Evolutionary conservation across 148 eudicot species (phyloP), one percentile per base, ranked within the genome.

Genomic region (Fagopyrum tataricum): DNA sequence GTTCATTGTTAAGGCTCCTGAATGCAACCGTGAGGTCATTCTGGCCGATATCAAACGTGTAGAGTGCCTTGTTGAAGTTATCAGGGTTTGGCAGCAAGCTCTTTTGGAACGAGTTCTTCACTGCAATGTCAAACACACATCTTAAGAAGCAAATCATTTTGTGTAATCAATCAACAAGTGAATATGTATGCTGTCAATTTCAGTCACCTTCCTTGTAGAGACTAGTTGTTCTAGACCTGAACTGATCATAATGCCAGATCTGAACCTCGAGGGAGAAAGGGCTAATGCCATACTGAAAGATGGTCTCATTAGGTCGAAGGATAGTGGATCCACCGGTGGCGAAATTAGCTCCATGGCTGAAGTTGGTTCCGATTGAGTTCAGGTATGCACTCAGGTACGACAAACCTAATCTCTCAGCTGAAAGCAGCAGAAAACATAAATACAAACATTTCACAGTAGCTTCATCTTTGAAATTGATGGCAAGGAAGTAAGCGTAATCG

Each of bases 31-130:
- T 74, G 37, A 85, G 67, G 64, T 85, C 88, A 66, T 83, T 83
- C 74, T 83, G 84, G 49, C 88, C 88, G 44, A 85, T 83, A 53
- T 83, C 88, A 46, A 85, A 76, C 0, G 84, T 81, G 67, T 82
- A 85, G 0, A 85, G 59, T 11, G 82, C 88, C 11, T 73, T 58
- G 13, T 73, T 23, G 74, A 85, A 85, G 76, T 79, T 53, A 7
- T 81, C 79, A 47, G 77, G 82, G 66, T 73, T 66, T 1, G 88
- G 86, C 77, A 85, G 21, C 11, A 81, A 23, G 21, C 46, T 77
- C 71, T 9, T 64, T 39, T 23, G 66, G 31, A 58, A 58, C 1
- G 66, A 58, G 39, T 23, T 23, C 43, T 64, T 64, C 10, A 15
- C 69, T 64, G 44, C 69, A 64, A 37, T 64, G 39, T 73, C 64